These are phyloP conservation scores for Mortierella sp. DNA, from an alignment of 371 early-diverging fungal species.

Conservation along the genomic window DNA sequence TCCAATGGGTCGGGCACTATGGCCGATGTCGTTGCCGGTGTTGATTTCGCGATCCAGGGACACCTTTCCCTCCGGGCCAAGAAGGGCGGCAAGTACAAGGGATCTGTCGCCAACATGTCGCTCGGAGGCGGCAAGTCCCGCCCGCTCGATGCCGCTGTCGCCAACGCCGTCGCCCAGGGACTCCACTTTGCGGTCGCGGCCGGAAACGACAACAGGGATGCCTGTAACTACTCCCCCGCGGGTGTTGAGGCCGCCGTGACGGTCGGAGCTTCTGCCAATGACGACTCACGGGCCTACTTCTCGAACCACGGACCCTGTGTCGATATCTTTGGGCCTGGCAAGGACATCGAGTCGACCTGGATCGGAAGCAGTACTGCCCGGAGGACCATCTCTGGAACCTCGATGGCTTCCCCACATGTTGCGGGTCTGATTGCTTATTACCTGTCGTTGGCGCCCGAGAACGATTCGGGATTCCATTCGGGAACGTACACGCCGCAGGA, in stretches of 20 bases:
- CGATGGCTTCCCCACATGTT: conserved; percentile 99
- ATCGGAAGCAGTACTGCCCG: conserved; percentile 79
- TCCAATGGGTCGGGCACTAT: conserved; percentile 90
- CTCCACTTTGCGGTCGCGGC: conserved; percentile 98
- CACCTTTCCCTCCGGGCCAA: conserved; percentile 62
- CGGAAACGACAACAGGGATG: conserved; percentile 96
- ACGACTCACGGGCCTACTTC: conserved; percentile 91
- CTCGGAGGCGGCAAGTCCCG: conserved; percentile 92
- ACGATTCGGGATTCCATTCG: conserved; percentile 60
- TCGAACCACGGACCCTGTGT: conserved; percentile 95
- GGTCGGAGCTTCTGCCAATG: conserved; percentile 94
- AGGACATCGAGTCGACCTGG: conserved; percentile 93
- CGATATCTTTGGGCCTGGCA: conserved; percentile 96
- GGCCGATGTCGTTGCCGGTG: conserved; percentile 84
- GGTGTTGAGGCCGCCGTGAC: conserved; percentile 94
- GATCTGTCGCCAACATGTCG: conserved; percentile 96
- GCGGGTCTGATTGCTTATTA: conserved; percentile 95
- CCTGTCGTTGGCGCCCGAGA: conserved; percentile 71
- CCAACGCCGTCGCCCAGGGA: conserved; percentile 83
- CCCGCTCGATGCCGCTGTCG: conserved; percentile 88
- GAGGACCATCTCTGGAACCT: conserved; percentile 98
- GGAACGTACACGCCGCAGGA: conserved; percentile 73
- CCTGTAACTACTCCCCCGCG: conserved; percentile 97
- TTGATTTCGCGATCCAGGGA: conserved; percentile 76
- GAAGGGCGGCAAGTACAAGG: conserved; percentile 73